A percentile compares a stretch with the other conserved stretches of the same genome.
Evolutionary conservation across 1,284 basidiomycete genomes (phyloP).

Genomic region (Moesziomyces sp.): DNA sequence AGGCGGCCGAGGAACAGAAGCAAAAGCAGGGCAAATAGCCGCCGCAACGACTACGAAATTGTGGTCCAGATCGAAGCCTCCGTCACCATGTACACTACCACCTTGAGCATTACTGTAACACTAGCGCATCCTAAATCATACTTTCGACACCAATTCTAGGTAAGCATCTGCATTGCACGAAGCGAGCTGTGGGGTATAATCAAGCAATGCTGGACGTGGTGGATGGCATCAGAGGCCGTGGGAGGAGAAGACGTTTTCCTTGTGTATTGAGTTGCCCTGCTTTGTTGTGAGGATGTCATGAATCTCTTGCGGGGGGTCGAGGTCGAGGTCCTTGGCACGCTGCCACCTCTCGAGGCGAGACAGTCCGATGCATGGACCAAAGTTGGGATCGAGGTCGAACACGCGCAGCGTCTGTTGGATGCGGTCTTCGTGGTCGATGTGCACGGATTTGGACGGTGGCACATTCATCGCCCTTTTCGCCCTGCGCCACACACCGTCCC

Average conservation of each 20-base stretch:
- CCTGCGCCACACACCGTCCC: constrained; percentile 55
- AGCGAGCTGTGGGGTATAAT: constrained; percentile 1
- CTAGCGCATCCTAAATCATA: constrained; percentile 2
- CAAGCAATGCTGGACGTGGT: neutral
- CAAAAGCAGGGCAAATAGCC: constrained; percentile 9
- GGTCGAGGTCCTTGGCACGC: constrained; percentile 80
- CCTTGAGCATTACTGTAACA: constrained; percentile 13
- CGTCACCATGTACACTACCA: neutral
- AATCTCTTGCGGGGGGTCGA: constrained; percentile 85
- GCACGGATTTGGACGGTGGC: constrained; percentile 47
- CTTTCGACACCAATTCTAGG: neutral
- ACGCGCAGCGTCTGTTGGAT: constrained; percentile 64
- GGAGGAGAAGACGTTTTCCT: constrained; percentile 38
- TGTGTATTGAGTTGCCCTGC: constrained; percentile 46
- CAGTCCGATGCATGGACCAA: constrained; percentile 86
- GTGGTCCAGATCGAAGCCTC: neutral
- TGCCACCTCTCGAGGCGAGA: constrained; percentile 88
- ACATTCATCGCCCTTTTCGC: constrained; percentile 44
- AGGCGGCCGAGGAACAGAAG: constrained; percentile 35
- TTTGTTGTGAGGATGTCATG: constrained; percentile 60
- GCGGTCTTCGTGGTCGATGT: constrained; percentile 55
- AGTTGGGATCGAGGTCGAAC: constrained; percentile 69
- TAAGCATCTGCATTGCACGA: constrained; percentile 14
- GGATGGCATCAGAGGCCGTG: constrained; percentile 27
- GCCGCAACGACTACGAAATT: neutral